A percentile compares a stretch with the other conserved stretches of the same genome.
Conservation (phyloP, 352 stramenopile genomes). For the Aphanomyces invadans region DNA sequence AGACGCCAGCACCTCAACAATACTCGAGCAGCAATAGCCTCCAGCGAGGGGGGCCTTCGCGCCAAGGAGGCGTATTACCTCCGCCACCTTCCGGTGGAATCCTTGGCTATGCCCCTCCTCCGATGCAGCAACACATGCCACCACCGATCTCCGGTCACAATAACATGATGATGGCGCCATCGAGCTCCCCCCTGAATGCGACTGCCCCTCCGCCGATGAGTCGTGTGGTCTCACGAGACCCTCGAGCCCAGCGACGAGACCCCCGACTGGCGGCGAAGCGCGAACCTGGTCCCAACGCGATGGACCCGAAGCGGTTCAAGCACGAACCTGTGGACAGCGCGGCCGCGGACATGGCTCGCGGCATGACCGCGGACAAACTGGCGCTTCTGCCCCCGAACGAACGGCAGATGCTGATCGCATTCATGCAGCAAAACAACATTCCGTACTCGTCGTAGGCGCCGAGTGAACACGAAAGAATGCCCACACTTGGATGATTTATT, state of each 20-base stretch:
- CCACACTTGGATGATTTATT: too few relatives aligned
- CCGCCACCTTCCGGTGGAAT: constrained; percentile 11
- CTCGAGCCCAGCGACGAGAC: constrained; percentile 1
- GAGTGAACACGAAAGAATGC: too few relatives aligned
- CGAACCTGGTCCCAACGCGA: background rate
- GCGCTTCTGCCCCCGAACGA: constrained; percentile 71
- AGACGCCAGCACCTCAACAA: constrained; percentile 16
- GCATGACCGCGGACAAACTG: constrained; percentile 78
- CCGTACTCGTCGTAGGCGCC: constrained; percentile 20
- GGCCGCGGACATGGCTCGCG: constrained; percentile 59
- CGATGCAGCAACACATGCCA: background rate
- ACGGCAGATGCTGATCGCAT: constrained; percentile 61
- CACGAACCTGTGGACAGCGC: constrained; percentile 35
- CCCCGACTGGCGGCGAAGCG: constrained; percentile 10
- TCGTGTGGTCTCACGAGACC: background rate
- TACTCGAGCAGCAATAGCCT: background rate
- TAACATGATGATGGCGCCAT: background rate
- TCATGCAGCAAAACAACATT: constrained; percentile 81
- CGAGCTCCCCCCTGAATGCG: background rate
- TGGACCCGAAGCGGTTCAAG: constrained; percentile 8
- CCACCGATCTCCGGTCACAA: background rate
- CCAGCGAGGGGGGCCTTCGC: background rate
- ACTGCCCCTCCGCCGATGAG: background rate
- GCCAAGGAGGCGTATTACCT: background rate
- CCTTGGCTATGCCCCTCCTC: constrained; percentile 13